These are phyloP conservation scores for Phoenix roebelenii DNA, from an alignment of 176 grass and related monocot species.

Conservation along the genomic window DNA sequence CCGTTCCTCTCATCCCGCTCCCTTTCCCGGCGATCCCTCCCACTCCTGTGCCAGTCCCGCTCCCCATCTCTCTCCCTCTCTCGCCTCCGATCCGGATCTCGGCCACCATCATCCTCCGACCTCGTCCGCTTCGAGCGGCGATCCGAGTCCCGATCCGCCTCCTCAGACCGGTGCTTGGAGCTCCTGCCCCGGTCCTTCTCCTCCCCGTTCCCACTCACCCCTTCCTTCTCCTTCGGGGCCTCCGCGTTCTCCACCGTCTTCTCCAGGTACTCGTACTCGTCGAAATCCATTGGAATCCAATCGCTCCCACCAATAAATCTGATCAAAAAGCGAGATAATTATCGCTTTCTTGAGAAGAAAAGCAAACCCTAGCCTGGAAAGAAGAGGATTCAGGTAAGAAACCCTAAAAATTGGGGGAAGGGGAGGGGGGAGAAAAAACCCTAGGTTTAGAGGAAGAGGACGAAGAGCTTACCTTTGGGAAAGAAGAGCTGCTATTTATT, in stretches of 20 bases:
- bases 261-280: slow-evolving; percentile 97
- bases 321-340: no score
- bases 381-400: no score
- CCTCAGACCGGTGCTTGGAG: slow-evolving; percentile 53
- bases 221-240: neutral
- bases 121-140: slow-evolving; percentile 58
- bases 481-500: no score
- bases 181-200: slow-evolving; percentile 50
- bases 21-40: slow-evolving; percentile 33
- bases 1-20: no score
- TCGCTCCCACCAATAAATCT: neutral
- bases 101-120: slow-evolving; percentile 43
- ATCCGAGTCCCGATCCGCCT: slow-evolving; percentile 36
- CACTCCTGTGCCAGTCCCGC: slow-evolving; percentile 29
- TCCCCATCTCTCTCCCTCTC: slow-evolving; percentile 19
- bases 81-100: slow-evolving; percentile 21
- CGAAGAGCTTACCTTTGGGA: no score
- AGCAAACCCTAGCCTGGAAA: no score
- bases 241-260: slow-evolving; percentile 62
- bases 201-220: slow-evolving; percentile 34
- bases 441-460: slow-evolving; percentile 9
- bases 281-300: slow-evolving; percentile 60
- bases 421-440: slow-evolving; percentile 16
- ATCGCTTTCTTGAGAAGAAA: no score
- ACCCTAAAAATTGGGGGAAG: no score